phyloP scores from a whole-genome alignment of 2,329 filamentous ascomycete species.

The Xylariaceae sp. region DNA sequence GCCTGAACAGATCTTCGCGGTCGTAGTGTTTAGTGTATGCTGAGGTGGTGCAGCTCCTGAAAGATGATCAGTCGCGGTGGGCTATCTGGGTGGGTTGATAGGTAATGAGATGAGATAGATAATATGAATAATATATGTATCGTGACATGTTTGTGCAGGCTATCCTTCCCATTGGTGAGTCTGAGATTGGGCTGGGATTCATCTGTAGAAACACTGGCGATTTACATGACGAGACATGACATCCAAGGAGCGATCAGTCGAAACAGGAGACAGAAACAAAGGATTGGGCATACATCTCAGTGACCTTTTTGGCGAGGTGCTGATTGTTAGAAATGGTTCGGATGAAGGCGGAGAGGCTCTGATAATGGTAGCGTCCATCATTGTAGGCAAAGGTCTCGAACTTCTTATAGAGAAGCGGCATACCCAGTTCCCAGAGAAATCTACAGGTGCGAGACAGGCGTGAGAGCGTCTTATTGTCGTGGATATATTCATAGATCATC shows the following conservation, averaged over 20 bases:
- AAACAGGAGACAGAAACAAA: not conserved
- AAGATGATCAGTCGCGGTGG: constrained; percentile 11
- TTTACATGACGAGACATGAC: not conserved
- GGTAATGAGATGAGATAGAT: too few species aligned
- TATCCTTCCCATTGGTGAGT: not conserved
- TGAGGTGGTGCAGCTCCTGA: constrained; percentile 20
- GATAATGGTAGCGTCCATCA: constrained; percentile 9
- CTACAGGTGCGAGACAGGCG: constrained; percentile 18
- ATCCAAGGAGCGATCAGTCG: not conserved
- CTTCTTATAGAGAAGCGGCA: constrained; percentile 19
- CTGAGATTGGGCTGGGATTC: not conserved
- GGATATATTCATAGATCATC: constrained; percentile 18
- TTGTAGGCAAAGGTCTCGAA: constrained; percentile 18
- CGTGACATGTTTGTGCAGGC: constrained; percentile 4
- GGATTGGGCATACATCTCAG: constrained; percentile 17
- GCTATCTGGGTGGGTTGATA: not conserved
- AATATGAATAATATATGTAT: not conserved
- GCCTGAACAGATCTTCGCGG: constrained; percentile 19
- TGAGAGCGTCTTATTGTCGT: constrained; percentile 17
- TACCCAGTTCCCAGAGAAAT: constrained; percentile 19
- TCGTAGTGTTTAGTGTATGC: constrained; percentile 22
- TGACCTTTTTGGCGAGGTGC: constrained; percentile 16
- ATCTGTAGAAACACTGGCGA: not conserved
- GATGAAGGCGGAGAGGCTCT: constrained; percentile 21
- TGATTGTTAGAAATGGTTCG: constrained; percentile 17